A percentile compares a stretch with the other conserved stretches of the same genome.
Evolutionary conservation across 1,284 basidiomycete genomes (phyloP).

Genomic region (Cutaneotrichosporon sp.): DNA sequence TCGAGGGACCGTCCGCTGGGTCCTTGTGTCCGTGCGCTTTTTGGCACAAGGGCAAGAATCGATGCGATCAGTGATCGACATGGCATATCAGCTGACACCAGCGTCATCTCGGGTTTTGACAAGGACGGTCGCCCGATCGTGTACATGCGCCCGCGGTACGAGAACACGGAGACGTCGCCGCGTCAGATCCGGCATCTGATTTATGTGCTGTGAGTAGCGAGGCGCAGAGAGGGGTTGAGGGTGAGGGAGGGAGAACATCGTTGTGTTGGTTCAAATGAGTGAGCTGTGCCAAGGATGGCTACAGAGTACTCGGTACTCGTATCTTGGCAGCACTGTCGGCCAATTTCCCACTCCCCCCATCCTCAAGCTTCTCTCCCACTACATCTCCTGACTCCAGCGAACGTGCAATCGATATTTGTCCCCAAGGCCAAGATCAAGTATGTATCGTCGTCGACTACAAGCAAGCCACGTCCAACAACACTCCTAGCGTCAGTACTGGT

Average conservation of each 20-base stretch:
- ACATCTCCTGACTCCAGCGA: conserved; percentile 58
- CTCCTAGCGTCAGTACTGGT: conserved; percentile 74
- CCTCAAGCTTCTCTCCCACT: too few species aligned
- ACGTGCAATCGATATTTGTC: conserved; percentile 81
- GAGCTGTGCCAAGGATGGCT: neutral
- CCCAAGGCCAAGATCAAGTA: conserved; percentile 73
- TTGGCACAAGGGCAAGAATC: too few species aligned
- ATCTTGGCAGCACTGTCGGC: neutral
- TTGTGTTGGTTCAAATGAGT: too few species aligned
- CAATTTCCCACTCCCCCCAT: too few species aligned
- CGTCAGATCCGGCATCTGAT: conserved; percentile 78
- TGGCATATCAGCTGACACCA: conserved; percentile 39
- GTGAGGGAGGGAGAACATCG: too few species aligned
- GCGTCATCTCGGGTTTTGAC: conserved; percentile 78
- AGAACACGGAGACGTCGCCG: conserved; percentile 73
- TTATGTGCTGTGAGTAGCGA: conserved; percentile 69
- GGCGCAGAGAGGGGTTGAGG: too few species aligned
- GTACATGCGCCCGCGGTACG: conserved; percentile 77
- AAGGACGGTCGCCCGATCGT: conserved; percentile 74
- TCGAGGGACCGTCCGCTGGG: too few species aligned
- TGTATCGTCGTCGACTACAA: conserved; percentile 82
- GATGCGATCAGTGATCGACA: too few species aligned
- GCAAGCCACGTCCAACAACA: conserved; percentile 72
- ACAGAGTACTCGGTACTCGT: too few species aligned
- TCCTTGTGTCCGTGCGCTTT: too few species aligned